These are phyloP conservation scores for Euphorbia lathyris DNA, from an alignment of 345 rosid species.

Conservation along the genomic window DNA sequence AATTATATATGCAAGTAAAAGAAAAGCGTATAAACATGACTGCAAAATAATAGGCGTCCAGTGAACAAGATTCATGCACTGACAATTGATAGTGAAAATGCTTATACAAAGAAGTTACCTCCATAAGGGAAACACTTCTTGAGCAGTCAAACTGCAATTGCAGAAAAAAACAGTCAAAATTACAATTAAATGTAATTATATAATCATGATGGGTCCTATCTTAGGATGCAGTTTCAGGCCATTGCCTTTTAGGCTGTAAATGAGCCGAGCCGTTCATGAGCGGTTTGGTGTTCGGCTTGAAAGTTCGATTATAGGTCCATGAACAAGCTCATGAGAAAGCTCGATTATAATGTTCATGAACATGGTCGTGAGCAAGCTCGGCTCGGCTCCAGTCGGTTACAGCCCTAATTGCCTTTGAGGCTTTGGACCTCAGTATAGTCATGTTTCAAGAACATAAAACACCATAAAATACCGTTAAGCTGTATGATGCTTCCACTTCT, in stretches of 20 bases:
- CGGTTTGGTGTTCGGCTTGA: too few species aligned
- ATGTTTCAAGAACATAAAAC: not conserved
- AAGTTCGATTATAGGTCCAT: too few species aligned
- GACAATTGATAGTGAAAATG: not conserved
- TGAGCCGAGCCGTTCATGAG: too few species aligned
- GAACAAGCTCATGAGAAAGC: too few species aligned
- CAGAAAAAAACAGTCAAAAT: not conserved
- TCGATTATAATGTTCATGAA: too few species aligned
- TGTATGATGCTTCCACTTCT: conserved; percentile 88
- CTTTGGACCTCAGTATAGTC: not conserved
- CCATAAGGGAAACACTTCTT: conserved; percentile 62
- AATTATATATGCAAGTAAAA: not conserved
- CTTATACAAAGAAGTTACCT: conserved; percentile 60
- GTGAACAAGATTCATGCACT: not conserved
- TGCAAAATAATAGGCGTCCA: not conserved
- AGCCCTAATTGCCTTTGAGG: too few species aligned
- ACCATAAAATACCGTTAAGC: conserved; percentile 61
- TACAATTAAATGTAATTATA: not conserved
- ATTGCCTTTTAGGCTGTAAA: too few species aligned
- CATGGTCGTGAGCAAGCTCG: too few species aligned
- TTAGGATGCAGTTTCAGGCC: not conserved
- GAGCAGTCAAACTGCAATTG: conserved; percentile 78
- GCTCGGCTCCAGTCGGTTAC: too few species aligned
- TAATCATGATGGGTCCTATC: not conserved
- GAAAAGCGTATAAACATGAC: not conserved